Evolutionary conservation across 306 rosid species (phyloP), one percentile per base, ranked within the genome.

Genomic region (Cucumis sativus): DNA sequence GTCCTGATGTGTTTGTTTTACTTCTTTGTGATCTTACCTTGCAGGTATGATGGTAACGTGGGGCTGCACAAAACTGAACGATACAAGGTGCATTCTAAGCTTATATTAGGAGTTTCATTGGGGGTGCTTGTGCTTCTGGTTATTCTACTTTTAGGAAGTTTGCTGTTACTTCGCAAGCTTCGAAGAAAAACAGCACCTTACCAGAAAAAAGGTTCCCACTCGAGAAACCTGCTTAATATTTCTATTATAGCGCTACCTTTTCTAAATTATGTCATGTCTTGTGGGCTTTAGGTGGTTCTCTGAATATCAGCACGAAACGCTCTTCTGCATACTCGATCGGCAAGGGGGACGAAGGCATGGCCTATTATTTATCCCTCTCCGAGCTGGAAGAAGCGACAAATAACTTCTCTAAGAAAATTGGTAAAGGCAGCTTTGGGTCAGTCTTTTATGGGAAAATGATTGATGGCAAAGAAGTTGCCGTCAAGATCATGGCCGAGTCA

Each of bases 401-500:
- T 79, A 84, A 84, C 54, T 92, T 88, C 75, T 80, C 89, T 10
- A 91, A 85, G 87, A 92, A 92, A 84, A 87, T 92, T 62, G 98
- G 99, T 69, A 86, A 82, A 82, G 99, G 99, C 80, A 96, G 99
- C 88, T 96, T 96, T 82, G 99, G 99, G 71, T 89, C 90, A 60
- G 99, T 96, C 78, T 92, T 86, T 80, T 88, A 96, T 80, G 98
- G 99, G 71, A 96, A 86, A 82, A 96, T 92, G 99, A 86, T 54
- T 82, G 98, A 95, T n/a, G 98, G 93, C 72, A 96, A 96, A 84
- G 99, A 96, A 85, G 88, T 96, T 8, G 98, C 99, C n/a, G 98
- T 95, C 69, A 95, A 95, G 86, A 88, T 88, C 68, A 95, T 95
- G 97, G 84, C 96, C 0, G 97, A 95, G 80, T 87, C 90, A 39